Evolutionary conservation across 1,139 yeast genomes (phyloP).

Genomic region (Yamadazyma triangularis): DNA sequence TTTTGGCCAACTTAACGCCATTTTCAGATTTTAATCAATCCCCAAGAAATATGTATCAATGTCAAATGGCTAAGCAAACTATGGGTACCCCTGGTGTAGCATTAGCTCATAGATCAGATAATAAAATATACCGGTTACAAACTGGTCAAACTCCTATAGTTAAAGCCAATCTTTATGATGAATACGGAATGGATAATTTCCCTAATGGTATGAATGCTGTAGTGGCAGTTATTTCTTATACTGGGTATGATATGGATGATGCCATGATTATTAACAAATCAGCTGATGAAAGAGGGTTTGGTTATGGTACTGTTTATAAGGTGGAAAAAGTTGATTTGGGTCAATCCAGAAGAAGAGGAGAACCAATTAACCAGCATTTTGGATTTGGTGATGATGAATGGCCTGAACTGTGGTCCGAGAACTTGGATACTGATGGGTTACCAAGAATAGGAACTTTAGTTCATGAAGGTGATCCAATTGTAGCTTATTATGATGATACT

Average conservation of each 20-base stretch:
- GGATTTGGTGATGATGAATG: conserved; percentile 93
- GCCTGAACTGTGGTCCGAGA: conserved; percentile 88
- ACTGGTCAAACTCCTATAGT: conserved; percentile 98
- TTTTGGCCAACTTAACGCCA: conserved; percentile 93
- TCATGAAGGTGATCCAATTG: conserved; percentile 94
- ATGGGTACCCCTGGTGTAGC: conserved; percentile 99
- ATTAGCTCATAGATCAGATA: conserved; percentile 86
- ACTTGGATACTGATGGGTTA: conserved; percentile 87
- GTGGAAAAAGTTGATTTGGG: conserved; percentile 86
- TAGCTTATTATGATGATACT: conserved; percentile 89
- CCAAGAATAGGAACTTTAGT: conserved; percentile 86
- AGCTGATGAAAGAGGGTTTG: conserved; percentile 97
- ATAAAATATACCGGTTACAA: conserved; percentile 87
- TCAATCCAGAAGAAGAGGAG: conserved; percentile 80
- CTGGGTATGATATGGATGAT: conserved; percentile 99
- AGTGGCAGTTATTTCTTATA: conserved; percentile 96
- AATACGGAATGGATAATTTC: conserved; percentile 96
- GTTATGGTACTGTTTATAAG: conserved; percentile 94
- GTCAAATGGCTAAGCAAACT: conserved; percentile 99
- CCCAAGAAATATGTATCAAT: conserved; percentile 99
- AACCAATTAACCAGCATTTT: conserved; percentile 89
- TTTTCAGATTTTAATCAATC: conserved; percentile 98
- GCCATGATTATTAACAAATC: conserved; percentile 98
- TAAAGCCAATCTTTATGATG: conserved; percentile 88
- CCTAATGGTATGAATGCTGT: conserved; percentile 99